phyloP scores from a whole-genome alignment of 1,284 basidiomycete species.

The Coriolopsis trogii region DNA sequence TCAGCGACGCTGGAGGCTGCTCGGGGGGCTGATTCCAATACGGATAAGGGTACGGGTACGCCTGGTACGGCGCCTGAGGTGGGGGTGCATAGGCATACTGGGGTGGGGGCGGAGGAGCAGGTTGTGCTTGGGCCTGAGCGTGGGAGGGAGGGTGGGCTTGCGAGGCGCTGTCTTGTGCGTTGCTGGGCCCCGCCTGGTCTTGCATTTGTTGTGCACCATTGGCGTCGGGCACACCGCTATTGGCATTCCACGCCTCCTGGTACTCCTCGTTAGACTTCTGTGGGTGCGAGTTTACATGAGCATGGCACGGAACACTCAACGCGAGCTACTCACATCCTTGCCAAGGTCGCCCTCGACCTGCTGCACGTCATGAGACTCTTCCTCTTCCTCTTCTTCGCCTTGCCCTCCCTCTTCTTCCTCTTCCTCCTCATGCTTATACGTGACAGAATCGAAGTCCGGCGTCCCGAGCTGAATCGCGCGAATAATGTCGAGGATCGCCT shows the following conservation, averaged over 20 bases:
- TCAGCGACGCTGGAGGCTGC: constrained; percentile 23
- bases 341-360: constrained; percentile 30
- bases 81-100: constrained; percentile 28
- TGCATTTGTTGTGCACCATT: constrained; percentile 22
- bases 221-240: constrained; percentile 42
- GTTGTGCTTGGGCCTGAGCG: constrained; percentile 8
- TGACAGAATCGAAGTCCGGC: constrained; percentile 37
- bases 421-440: constrained; percentile 29
- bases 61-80: constrained; percentile 29
- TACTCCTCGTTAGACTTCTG: constrained; percentile 51
- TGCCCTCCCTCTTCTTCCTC: constrained; percentile 42
- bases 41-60: constrained; percentile 32
- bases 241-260: constrained; percentile 58
- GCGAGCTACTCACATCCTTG: constrained; percentile 30
- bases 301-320: no score
- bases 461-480: constrained; percentile 57
- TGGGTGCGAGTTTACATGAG: no score
- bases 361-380: constrained; percentile 30
- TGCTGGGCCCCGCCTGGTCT: constrained; percentile 27
- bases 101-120: constrained; percentile 21
- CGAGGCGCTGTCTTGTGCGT: constrained; percentile 14
- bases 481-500: constrained; percentile 59
- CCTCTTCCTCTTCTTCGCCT: constrained; percentile 31
- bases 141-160: constrained; percentile 17
- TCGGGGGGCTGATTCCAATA: constrained; percentile 29